A percentile compares a stretch with the other conserved stretches of the same genome.
These are phyloP conservation scores for Linaria vulgaris DNA, from an alignment of 257 asterid species.

Conservation along the genomic window DNA sequence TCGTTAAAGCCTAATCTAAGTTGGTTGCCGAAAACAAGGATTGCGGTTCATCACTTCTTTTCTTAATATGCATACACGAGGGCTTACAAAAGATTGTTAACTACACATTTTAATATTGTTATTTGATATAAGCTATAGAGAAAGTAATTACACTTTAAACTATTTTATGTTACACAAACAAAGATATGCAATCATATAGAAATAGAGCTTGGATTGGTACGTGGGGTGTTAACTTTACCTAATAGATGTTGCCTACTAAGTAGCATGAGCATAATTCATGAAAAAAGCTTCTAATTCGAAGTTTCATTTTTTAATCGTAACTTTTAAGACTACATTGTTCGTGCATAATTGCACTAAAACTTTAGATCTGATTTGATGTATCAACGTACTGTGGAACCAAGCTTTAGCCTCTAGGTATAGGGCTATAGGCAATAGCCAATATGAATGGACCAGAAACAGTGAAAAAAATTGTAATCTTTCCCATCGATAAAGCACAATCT, in stretches of 20 bases:
- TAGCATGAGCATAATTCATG: not conserved
- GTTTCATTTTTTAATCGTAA: not conserved
- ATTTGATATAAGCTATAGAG: not conserved
- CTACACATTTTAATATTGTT: not conserved
- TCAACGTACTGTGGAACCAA: constrained; percentile 1
- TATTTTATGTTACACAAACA: not conserved
- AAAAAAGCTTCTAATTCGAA: constrained; percentile 13
- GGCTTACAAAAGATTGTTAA: not conserved
- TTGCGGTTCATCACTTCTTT: constrained; percentile 24
- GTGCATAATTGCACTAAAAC: constrained; percentile 16
- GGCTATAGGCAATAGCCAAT: no score
- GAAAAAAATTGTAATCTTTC: no score
- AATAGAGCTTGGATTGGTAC: constrained; percentile 18
- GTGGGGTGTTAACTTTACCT: constrained; percentile 17
- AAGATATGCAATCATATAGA: constrained; percentile 21
- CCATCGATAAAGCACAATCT: no score
- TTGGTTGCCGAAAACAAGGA: constrained; percentile 34
- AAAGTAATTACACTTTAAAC: constrained; percentile 17
- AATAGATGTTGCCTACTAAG: constrained; percentile 20
- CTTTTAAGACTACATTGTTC: not conserved
- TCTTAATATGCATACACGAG: constrained; percentile 16
- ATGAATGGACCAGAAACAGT: constrained; percentile 31
- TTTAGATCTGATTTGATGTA: constrained; percentile 12
- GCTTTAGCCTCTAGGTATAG: constrained; percentile 29
- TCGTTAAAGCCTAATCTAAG: constrained; percentile 43